Conservation (phyloP, 768 basidiomycete species). For the Hypholoma fasciculare region DNA sequence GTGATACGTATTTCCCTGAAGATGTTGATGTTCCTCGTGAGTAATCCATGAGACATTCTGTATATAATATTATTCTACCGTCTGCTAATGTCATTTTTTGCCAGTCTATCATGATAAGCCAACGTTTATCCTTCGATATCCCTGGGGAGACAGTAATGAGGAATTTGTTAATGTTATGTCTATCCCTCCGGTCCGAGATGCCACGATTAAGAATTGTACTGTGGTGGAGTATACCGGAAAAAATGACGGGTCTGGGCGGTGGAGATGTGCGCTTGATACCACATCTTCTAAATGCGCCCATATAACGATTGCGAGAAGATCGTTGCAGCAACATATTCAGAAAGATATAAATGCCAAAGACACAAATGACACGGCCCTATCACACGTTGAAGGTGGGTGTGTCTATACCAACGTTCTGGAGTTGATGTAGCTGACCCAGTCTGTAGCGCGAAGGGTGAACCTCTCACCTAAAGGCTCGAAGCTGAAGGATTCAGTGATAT, state of each 20-base stretch:
- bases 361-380: neutral
- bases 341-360: slow-evolving; percentile 6
- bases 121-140: neutral
- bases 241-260: slow-evolving; percentile 8
- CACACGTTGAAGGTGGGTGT: neutral
- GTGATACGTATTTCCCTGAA: neutral
- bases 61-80: too few relatives aligned
- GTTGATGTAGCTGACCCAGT: neutral
- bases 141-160: neutral
- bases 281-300: neutral
- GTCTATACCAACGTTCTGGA: neutral
- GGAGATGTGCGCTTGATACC: slow-evolving; percentile 10
- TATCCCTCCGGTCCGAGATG: neutral
- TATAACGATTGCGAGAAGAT: slow-evolving; percentile 3
- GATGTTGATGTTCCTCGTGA: neutral
- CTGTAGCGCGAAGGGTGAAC: too few relatives aligned
- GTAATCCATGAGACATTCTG: too few relatives aligned
- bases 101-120: neutral
- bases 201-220: slow-evolving; percentile 10
- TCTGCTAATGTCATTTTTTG: neutral
- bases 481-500: neutral
- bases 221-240: slow-evolving; percentile 9
- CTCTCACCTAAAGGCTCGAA: too few relatives aligned
- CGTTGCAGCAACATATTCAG: slow-evolving; percentile 6
- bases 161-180: slow-evolving; percentile 8